These are phyloP conservation scores for Chimonanthus salicifolius DNA, from an alignment of 164 flowering plant species.

Conservation along the genomic window DNA sequence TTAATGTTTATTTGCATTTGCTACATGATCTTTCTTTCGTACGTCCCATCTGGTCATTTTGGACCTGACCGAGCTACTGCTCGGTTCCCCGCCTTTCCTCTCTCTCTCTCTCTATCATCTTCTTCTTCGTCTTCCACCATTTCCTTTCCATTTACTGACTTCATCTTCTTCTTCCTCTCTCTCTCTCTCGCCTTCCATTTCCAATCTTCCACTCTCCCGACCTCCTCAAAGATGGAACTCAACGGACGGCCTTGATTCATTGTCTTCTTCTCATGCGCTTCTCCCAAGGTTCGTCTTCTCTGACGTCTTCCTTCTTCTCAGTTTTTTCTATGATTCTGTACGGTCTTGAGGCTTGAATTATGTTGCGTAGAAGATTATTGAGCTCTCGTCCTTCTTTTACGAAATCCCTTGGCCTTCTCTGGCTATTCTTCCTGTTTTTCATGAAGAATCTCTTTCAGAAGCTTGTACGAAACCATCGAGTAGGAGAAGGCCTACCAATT, in stretches of 20 bases:
- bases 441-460: too few relatives aligned
- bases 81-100: background rate
- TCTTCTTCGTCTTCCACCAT: background rate
- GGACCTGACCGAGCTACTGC: constrained; percentile 1
- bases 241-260: too few relatives aligned
- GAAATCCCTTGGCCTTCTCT: constrained; percentile 5
- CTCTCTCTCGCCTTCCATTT: background rate
- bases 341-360: background rate
- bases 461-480: too few relatives aligned
- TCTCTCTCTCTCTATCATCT: background rate
- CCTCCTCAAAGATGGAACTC: too few relatives aligned
- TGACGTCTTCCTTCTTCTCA: background rate
- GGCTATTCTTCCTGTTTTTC: constrained; percentile 7
- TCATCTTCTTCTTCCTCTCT: background rate
- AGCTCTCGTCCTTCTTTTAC: constrained; percentile 3
- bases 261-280: too few relatives aligned
- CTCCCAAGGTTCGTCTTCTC: too few relatives aligned
- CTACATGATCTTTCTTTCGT: constrained; percentile 11
- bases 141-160: background rate
- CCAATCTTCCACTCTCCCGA: background rate
- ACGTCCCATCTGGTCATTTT: constrained; percentile 23
- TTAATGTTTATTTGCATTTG: background rate
- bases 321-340: background rate
- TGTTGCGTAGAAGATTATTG: constrained; percentile 11
- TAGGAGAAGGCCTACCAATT: too few relatives aligned